phyloP scores from a whole-genome alignment of 768 basidiomycete genomes.

The Xerocomellus amylosporus region DNA sequence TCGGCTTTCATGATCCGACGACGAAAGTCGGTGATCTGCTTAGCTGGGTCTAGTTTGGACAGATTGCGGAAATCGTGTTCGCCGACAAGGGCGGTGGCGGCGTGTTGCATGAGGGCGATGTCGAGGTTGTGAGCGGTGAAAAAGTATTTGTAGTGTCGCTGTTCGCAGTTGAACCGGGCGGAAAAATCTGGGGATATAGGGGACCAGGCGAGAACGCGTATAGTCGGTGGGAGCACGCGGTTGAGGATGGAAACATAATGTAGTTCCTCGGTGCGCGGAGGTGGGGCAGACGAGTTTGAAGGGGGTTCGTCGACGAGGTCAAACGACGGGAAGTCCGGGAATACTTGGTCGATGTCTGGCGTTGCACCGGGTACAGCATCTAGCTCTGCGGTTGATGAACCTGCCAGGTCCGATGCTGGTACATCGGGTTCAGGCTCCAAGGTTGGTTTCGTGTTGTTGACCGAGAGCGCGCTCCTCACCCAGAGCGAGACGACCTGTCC shows the following conservation, averaged over 20 bases:
- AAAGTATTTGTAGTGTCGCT: constrained; percentile 97
- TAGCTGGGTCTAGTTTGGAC: constrained; percentile 88
- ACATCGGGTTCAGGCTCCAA: neutral
- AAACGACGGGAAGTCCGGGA: constrained; percentile 22
- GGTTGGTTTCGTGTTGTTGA: neutral
- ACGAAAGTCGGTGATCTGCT: constrained; percentile 81
- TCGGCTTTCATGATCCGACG: constrained; percentile 67
- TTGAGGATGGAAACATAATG: constrained; percentile 83
- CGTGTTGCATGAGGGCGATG: constrained; percentile 71
- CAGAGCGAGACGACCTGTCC: constrained; percentile 93
- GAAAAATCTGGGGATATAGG: constrained; percentile 74
- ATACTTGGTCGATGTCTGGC: constrained; percentile 51
- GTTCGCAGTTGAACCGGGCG: constrained; percentile 81
- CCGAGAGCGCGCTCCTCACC: constrained; percentile 68
- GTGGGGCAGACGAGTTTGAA: constrained; percentile 31
- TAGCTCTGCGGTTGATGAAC: neutral
- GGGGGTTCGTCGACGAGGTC: constrained; percentile 43
- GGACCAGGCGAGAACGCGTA: constrained; percentile 95
- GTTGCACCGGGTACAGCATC: neutral
- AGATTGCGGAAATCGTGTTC: constrained; percentile 95
- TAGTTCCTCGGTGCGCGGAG: constrained; percentile 44
- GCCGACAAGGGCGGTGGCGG: constrained; percentile 71
- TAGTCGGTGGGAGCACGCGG: constrained; percentile 81
- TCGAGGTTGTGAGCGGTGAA: constrained; percentile 72
- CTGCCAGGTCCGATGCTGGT: constrained; percentile 10